Evolutionary conservation across 768 basidiomycete species (phyloP).

Genomic region (Amylocystis lapponica): DNA sequence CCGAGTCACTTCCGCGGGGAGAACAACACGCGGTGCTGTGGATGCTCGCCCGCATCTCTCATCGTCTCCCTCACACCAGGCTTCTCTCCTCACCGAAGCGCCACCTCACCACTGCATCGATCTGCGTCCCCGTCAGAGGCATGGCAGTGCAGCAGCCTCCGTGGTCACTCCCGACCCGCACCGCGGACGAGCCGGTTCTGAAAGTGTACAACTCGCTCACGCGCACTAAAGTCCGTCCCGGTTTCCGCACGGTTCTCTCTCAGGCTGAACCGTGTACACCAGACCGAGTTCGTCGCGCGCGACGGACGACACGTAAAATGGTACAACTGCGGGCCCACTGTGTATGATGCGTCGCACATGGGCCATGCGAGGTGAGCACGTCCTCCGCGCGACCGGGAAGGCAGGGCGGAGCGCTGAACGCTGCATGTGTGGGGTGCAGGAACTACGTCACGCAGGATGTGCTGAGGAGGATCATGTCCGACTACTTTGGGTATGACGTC

Average conservation of each 20-base stretch:
- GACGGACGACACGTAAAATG: conserved; percentile 80
- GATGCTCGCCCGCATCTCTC: too few relatives aligned
- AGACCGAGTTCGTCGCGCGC: conserved; percentile 75
- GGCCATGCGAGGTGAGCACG: conserved; percentile 84
- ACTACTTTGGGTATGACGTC: conserved; percentile 97
- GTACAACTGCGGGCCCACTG: conserved; percentile 99
- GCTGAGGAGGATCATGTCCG: conserved; percentile 80
- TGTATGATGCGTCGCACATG: conserved; percentile 98
- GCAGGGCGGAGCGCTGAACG: background rate
- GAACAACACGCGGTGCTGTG: too few relatives aligned
- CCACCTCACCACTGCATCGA: too few relatives aligned
- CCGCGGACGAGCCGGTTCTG: conserved; percentile 55
- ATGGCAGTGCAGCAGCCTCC: conserved; percentile 37
- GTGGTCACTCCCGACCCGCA: conserved; percentile 44
- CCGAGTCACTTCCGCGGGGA: too few relatives aligned
- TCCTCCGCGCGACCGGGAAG: background rate
- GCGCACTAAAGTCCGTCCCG: conserved; percentile 63
- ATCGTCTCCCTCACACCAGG: too few relatives aligned
- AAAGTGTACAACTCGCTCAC: conserved; percentile 94
- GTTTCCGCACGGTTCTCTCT: conserved; percentile 1
- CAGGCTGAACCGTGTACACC: conserved; percentile 10
- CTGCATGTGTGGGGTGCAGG: conserved; percentile 41
- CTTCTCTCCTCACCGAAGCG: too few relatives aligned
- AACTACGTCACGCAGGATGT: conserved; percentile 97
- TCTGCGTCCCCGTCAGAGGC: too few relatives aligned